Evolutionary conservation across 306 rosid genomes (phyloP).

Genomic region (Cicer yamashitae): DNA sequence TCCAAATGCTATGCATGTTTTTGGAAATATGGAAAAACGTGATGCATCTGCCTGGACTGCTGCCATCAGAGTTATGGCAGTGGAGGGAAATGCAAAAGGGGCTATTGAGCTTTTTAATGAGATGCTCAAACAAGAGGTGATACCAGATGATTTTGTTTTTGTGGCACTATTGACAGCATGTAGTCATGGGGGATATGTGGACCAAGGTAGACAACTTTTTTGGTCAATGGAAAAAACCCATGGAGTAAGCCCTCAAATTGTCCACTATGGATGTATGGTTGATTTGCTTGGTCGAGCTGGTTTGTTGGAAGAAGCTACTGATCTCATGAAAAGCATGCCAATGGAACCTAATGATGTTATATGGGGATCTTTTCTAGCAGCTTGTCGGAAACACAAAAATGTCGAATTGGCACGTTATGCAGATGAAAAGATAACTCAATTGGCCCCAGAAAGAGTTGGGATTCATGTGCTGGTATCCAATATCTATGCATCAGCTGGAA

Average conservation of each 20-base stretch:
- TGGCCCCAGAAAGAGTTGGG: conserved; percentile 63
- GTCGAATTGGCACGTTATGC: conserved; percentile 65
- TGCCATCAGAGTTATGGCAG: conserved; percentile 80
- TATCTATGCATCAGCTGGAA: conserved; percentile 76
- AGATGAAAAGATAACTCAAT: conserved; percentile 56
- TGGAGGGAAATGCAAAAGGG: conserved; percentile 68
- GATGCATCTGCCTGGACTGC: conserved; percentile 85
- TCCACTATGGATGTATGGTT: conserved; percentile 85
- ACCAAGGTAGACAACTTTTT: conserved; percentile 64
- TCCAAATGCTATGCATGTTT: conserved; percentile 63
- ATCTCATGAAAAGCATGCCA: conserved; percentile 73
- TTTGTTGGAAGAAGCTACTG: conserved; percentile 66
- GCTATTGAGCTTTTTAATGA: conserved; percentile 64
- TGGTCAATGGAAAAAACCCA: conserved; percentile 60
- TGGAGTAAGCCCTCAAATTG: conserved; percentile 60
- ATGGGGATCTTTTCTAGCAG: conserved; percentile 81
- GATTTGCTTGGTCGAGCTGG: conserved; percentile 83
- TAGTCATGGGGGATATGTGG: conserved; percentile 71
- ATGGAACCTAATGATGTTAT: conserved; percentile 75
- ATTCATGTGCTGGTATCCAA: conserved; percentile 73
- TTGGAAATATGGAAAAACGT: conserved; percentile 55
- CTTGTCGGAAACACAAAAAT: conserved; percentile 71
- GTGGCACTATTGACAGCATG: conserved; percentile 77
- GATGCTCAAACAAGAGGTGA: conserved; percentile 66
- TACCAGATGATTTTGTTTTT: conserved; percentile 70